Conservation (phyloP, 805 yeast species). For the Ogataea kodamae region DNA sequence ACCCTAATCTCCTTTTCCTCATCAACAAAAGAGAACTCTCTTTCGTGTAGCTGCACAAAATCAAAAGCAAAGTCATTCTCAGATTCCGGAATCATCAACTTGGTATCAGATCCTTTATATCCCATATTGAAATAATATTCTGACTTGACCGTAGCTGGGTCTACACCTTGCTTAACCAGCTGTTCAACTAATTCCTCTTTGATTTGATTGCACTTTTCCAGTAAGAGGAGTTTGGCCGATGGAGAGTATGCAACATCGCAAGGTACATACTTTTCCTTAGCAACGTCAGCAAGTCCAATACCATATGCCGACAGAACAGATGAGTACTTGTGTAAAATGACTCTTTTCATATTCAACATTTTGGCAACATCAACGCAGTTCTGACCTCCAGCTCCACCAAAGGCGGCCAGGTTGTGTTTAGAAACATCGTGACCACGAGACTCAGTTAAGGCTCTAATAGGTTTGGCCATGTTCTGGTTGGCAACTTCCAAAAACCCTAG, state of each 20-base stretch:
- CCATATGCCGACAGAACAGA: constrained; percentile 45
- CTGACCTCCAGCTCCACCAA: constrained; percentile 52
- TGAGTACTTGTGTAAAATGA: constrained; percentile 44
- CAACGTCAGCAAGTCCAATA: constrained; percentile 36
- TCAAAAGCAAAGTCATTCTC: constrained; percentile 36
- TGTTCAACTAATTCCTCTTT: constrained; percentile 17
- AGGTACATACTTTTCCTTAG: constrained; percentile 32
- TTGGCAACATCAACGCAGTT: constrained; percentile 42
- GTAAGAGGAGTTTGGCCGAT: constrained; percentile 11
- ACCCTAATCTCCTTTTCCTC: constrained; percentile 54
- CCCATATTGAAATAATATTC: constrained; percentile 61
- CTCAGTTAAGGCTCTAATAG: constrained; percentile 45
- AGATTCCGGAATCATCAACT: constrained; percentile 53
- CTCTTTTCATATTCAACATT: constrained; percentile 39
- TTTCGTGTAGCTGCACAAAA: constrained; percentile 52
- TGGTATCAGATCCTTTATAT: constrained; percentile 78
- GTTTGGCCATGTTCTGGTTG: constrained; percentile 44
- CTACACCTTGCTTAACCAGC: constrained; percentile 32
- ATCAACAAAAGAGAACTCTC: constrained; percentile 66
- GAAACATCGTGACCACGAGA: constrained; percentile 42
- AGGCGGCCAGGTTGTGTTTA: constrained; percentile 42
- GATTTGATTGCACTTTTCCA: constrained; percentile 20
- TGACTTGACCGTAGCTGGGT: constrained; percentile 9
- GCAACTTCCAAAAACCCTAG: constrained; percentile 46
- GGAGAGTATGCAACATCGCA: constrained; percentile 15